Evolutionary conservation across 2,329 filamentous ascomycete species (phyloP).

Genomic region (Venturia oleaginea): DNA sequence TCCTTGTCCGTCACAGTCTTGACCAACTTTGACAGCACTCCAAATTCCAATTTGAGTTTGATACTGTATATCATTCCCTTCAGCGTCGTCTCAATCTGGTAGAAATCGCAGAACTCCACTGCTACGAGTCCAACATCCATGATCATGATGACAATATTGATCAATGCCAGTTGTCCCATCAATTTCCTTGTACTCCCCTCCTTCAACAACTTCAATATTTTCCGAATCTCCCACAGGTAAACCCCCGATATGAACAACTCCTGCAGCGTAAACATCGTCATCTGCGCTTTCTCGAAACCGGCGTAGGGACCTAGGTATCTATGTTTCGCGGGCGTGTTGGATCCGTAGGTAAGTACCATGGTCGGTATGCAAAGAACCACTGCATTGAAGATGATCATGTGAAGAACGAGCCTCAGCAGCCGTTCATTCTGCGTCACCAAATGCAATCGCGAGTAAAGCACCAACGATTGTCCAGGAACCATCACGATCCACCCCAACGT

Average conservation of each 20-base stretch:
- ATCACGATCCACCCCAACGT: constrained; percentile 51
- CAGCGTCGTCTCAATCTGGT: constrained; percentile 11
- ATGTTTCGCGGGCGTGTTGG: constrained; percentile 32
- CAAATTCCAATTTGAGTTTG: constrained; percentile 14
- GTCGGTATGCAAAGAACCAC: constrained; percentile 46
- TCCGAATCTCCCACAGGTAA: constrained; percentile 6
- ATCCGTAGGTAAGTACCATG: constrained; percentile 46
- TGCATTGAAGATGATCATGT: constrained; percentile 49
- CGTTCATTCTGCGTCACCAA: constrained; percentile 45
- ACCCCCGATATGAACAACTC: constrained; percentile 27
- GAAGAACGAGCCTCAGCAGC: constrained; percentile 41
- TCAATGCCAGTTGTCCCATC: constrained; percentile 9
- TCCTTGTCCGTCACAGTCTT: constrained; percentile 7
- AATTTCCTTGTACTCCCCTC: constrained; percentile 9
- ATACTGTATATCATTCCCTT: constrained; percentile 13
- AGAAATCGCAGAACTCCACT: constrained; percentile 7
- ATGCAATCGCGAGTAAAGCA: constrained; percentile 55
- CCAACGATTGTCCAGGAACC: constrained; percentile 53
- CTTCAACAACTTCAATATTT: constrained; percentile 6
- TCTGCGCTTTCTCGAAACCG: constrained; percentile 38
- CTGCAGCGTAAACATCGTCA: constrained; percentile 35
- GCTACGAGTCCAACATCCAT: constrained; percentile 9
- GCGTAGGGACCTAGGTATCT: constrained; percentile 29
- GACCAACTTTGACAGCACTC: constrained; percentile 11
- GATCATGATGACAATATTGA: constrained; percentile 11